A percentile compares a stretch with the other conserved stretches of the same genome.
Evolutionary conservation across 768 basidiomycete genomes (phyloP).

Genomic region (Vararia minispora): DNA sequence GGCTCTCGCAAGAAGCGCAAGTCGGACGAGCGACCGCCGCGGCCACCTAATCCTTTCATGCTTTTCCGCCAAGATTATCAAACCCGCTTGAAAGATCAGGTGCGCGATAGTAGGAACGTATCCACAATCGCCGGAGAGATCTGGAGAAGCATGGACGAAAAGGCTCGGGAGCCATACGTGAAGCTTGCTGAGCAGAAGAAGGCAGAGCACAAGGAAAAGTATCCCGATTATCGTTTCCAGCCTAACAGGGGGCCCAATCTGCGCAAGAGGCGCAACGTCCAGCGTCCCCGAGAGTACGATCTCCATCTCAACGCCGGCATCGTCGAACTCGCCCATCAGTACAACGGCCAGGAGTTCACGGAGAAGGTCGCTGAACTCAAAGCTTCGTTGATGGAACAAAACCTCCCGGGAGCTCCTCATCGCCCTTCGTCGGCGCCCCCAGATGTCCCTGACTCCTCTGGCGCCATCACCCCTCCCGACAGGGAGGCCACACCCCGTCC

Average conservation of each 20-base stretch:
- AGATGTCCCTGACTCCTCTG: too few relatives aligned
- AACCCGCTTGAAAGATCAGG: constrained; percentile 11
- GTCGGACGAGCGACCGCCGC: constrained; percentile 7
- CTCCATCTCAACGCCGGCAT: too few relatives aligned
- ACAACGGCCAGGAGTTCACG: too few relatives aligned
- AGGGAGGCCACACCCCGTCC: too few relatives aligned
- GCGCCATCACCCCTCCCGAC: too few relatives aligned
- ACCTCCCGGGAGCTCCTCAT: too few relatives aligned
- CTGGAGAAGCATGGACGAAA: constrained; percentile 15
- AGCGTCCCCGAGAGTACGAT: too few relatives aligned
- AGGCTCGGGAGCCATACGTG: constrained; percentile 14
- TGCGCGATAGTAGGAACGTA: constrained; percentile 15
- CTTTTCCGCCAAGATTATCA: constrained; percentile 21
- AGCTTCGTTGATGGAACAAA: too few relatives aligned
- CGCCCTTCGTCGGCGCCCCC: too few relatives aligned
- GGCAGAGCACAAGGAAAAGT: constrained; percentile 14
- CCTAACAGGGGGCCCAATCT: constrained; percentile 6
- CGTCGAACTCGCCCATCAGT: too few relatives aligned
- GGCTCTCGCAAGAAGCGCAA: too few relatives aligned
- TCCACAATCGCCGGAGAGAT: constrained; percentile 15
- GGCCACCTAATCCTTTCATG: constrained; percentile 18
- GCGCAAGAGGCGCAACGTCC: constrained; percentile 4
- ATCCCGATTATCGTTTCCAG: constrained; percentile 16
- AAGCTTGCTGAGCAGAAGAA: constrained; percentile 13
- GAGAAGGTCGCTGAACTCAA: too few relatives aligned